A percentile compares a stretch with the other conserved stretches of the same genome.
These are phyloP conservation scores for Spathaspora passalidarum DNA, from an alignment of 805 yeast genomes.

Conservation along the genomic window DNA sequence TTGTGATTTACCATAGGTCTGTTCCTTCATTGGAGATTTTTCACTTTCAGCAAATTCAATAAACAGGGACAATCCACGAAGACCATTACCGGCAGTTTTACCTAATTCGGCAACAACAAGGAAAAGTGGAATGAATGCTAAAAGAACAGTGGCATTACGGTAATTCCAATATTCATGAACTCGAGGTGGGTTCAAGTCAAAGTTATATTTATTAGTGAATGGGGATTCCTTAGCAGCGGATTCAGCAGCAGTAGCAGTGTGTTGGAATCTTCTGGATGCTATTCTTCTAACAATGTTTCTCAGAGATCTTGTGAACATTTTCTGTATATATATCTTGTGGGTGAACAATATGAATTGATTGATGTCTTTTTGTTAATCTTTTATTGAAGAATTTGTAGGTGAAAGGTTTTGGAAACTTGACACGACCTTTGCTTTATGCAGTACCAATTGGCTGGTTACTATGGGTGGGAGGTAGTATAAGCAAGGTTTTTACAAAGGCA, in stretches of 20 bases:
- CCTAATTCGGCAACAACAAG: conserved; percentile 33
- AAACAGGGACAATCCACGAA: conserved; percentile 28
- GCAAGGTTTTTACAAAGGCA: no score
- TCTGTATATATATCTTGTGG: not conserved
- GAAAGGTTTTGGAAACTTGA: not conserved
- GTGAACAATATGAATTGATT: not conserved
- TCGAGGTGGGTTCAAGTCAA: conserved; percentile 43
- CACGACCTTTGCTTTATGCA: not conserved
- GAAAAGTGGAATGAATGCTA: conserved; percentile 38
- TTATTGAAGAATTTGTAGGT: not conserved
- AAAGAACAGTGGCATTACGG: conserved; percentile 32
- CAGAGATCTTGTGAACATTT: conserved; percentile 27
- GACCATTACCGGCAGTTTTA: conserved; percentile 25
- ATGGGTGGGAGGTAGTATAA: no score
- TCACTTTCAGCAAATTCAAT: conserved; percentile 34
- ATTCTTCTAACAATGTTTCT: conserved; percentile 12
- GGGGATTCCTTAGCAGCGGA: conserved; percentile 20
- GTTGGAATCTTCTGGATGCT: conserved; percentile 28
- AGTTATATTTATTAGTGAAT: conserved; percentile 42
- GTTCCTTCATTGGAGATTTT: conserved; percentile 35
- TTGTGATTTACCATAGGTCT: conserved; percentile 39
- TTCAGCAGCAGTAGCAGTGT: conserved; percentile 15
- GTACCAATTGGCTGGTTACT: no score
- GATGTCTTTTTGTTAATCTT: not conserved
- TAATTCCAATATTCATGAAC: conserved; percentile 44